Evolutionary conservation across 2,329 filamentous ascomycete genomes (phyloP).

Genomic region (Aspergillus uvarum): DNA sequence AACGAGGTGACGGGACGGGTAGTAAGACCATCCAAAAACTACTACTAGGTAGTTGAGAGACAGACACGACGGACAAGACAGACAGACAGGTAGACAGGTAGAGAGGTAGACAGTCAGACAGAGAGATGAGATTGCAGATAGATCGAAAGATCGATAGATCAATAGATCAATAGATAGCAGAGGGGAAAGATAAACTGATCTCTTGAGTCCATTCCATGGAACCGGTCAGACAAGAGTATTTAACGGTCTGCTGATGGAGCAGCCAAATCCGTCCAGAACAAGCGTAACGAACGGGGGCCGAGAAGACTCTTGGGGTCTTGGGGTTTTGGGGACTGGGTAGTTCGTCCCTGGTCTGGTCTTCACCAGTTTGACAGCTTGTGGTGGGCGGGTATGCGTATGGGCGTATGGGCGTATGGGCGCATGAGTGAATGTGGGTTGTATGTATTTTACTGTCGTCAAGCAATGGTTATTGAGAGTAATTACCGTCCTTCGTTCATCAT

Average conservation of each 20-base stretch:
- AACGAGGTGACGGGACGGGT: neutral
- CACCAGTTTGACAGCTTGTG: conserved; percentile 3
- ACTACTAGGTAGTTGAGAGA: neutral
- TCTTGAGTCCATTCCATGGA: neutral
- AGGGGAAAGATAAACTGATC: neutral
- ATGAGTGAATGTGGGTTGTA: neutral
- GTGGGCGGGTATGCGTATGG: neutral
- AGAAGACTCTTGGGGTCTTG: neutral
- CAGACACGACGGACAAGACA: neutral
- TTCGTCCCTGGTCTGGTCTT: conserved; percentile 1
- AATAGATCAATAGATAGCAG: neutral
- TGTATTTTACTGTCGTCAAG: neutral
- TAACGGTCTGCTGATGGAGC: neutral
- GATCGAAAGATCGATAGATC: neutral
- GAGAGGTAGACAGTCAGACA: neutral
- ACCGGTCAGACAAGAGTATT: conserved; percentile 9
- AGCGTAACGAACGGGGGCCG: conserved; percentile 9
- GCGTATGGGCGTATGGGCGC: too few relatives aligned
- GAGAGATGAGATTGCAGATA: neutral
- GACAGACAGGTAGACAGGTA: neutral
- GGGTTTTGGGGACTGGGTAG: neutral
- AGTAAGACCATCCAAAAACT: neutral
- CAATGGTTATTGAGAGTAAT: neutral
- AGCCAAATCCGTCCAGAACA: neutral
- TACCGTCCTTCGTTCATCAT: neutral